Percentiles rank a stretch among this genome's conserved stretches.
Conservation (phyloP, 345 rosid genomes). For the Boechera retrofracta region DNA sequence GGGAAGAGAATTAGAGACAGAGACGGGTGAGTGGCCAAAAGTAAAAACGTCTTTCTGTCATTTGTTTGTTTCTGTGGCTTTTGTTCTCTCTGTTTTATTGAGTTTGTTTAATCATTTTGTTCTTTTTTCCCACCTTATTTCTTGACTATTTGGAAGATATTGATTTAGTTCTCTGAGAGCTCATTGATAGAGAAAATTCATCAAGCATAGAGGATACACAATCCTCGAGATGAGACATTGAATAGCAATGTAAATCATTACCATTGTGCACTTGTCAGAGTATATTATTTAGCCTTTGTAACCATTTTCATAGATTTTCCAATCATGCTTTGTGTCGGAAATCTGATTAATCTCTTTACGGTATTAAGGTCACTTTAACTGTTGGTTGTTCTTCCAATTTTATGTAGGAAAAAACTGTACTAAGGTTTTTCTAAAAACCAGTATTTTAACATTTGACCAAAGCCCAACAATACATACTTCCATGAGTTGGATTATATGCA, state of each 20-base stretch:
- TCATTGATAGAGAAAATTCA: conserved; percentile 3
- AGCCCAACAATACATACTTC: background rate
- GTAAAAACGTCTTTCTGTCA: conserved; percentile 36
- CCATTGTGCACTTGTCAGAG: conserved; percentile 4
- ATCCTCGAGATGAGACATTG: conserved; percentile 18
- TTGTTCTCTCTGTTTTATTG: conserved; percentile 12
- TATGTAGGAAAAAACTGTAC: too few relatives aligned
- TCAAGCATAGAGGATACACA: conserved; percentile 16
- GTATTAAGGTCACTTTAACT: too few relatives aligned
- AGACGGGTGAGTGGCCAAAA: conserved; percentile 29
- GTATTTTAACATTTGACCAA: background rate
- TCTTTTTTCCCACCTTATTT: background rate
- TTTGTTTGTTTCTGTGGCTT: conserved; percentile 33
- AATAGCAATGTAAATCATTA: background rate
- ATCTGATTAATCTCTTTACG: background rate
- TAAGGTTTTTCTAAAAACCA: too few relatives aligned
- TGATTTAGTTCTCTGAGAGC: background rate
- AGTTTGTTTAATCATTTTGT: conserved; percentile 20
- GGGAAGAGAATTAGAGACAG: conserved; percentile 34
- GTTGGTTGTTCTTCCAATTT: too few relatives aligned
- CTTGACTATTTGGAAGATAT: background rate
- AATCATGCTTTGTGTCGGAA: conserved; percentile 29
- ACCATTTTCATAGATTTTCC: conserved; percentile 10
- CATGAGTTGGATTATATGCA: background rate
- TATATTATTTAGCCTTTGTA: conserved; percentile 1